Evolutionary conservation across 768 basidiomycete species (phyloP).

Genomic region (Auricularia sp.): DNA sequence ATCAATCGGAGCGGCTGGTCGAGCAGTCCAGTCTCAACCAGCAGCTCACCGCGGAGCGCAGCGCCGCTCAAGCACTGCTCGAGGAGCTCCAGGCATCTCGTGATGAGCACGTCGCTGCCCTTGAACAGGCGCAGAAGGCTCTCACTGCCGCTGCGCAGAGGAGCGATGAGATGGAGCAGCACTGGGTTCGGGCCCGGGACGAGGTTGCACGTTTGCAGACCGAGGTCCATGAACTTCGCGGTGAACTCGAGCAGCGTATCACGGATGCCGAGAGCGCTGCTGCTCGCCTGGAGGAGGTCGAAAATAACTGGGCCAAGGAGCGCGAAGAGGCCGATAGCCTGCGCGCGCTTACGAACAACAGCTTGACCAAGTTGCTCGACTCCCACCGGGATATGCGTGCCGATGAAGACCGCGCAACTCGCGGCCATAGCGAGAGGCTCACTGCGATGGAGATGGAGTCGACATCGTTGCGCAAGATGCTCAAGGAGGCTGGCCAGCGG

Average conservation of each 20-base stretch:
- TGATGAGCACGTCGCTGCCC: conserved; percentile 77
- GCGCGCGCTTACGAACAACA: conserved; percentile 74
- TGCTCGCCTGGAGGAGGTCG: conserved; percentile 61
- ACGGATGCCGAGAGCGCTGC: conserved; percentile 65
- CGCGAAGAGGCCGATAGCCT: conserved; percentile 89
- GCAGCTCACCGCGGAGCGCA: conserved; percentile 70
- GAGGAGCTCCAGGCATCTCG: conserved; percentile 60
- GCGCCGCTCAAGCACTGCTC: conserved; percentile 51
- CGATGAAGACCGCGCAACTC: conserved; percentile 67
- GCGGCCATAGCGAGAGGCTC: conserved; percentile 74
- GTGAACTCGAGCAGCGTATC: conserved; percentile 68
- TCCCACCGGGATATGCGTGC: conserved; percentile 76
- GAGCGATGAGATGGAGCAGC: conserved; percentile 65
- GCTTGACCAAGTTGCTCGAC: conserved; percentile 78
- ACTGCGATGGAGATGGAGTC: conserved; percentile 72
- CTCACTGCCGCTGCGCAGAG: conserved; percentile 67
- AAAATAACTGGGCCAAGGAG: conserved; percentile 86
- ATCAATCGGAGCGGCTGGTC: conserved; percentile 66
- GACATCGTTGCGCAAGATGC: conserved; percentile 63
- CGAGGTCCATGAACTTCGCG: conserved; percentile 68
- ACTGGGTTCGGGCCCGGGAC: conserved; percentile 60
- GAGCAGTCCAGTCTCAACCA: conserved; percentile 63
- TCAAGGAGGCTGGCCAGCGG: conserved; percentile 65
- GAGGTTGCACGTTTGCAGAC: conserved; percentile 61
- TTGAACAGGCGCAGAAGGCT: conserved; percentile 77